These are phyloP conservation scores for Fusarium napiforme DNA, from an alignment of 2,329 filamentous ascomycete genomes.

Conservation along the genomic window DNA sequence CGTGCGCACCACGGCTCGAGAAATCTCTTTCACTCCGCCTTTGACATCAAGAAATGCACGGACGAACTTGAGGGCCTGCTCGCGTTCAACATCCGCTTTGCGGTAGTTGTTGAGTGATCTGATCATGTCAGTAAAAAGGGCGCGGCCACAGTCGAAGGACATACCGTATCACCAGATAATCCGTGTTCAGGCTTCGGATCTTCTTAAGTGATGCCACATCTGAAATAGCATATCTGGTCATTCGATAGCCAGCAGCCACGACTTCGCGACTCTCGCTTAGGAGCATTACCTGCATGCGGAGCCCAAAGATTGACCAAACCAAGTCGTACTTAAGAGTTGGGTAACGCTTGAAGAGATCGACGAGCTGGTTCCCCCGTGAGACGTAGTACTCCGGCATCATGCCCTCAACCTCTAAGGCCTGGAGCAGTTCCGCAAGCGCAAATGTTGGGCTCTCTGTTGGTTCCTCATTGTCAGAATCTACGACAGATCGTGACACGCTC, in stretches of 20 bases:
- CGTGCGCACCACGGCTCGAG: constrained; percentile 85
- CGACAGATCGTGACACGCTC: constrained; percentile 65
- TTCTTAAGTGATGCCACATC: constrained; percentile 89
- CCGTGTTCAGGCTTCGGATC: constrained; percentile 88
- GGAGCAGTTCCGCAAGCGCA: constrained; percentile 87
- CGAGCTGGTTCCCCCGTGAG: constrained; percentile 87
- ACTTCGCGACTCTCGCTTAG: constrained; percentile 96
- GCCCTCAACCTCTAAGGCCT: constrained; percentile 86
- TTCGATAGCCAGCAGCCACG: constrained; percentile 91
- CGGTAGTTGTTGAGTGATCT: constrained; percentile 92
- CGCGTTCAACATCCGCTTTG: constrained; percentile 95
- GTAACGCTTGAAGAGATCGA: constrained; percentile 95
- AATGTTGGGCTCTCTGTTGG: constrained; percentile 89
- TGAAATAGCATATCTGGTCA: constrained; percentile 93
- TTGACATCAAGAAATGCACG: constrained; percentile 96
- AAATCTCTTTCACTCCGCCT: constrained; percentile 87
- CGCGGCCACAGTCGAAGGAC: background rate
- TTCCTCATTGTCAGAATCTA: constrained; percentile 73
- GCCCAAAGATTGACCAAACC: constrained; percentile 93
- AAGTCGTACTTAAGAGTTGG: constrained; percentile 96
- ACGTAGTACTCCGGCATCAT: constrained; percentile 97
- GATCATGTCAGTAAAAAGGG: constrained; percentile 16
- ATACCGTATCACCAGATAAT: constrained; percentile 83
- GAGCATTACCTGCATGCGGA: constrained; percentile 94
- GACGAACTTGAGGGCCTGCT: constrained; percentile 96